Evolutionary conservation across 805 yeast genomes (phyloP), one percentile per base, ranked within the genome.

Genomic region (Wickerhamomyces sydowiorum): DNA sequence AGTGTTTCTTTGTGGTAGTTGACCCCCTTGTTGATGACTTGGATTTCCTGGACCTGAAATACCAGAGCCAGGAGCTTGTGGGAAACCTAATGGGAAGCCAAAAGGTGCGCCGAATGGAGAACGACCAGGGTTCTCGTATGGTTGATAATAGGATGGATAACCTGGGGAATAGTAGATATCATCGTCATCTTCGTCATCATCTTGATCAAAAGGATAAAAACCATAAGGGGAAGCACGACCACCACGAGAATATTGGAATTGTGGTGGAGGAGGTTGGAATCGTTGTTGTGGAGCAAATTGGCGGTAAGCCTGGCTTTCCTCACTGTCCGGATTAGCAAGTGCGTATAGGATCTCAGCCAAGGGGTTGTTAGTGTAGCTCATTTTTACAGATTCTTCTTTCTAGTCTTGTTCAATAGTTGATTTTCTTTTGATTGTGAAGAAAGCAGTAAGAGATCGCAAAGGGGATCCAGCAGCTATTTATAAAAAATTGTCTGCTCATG

Each of bases 121-220:
- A 17, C 20, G 32, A 17, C 20, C 32, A 17, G 15, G 15, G 13
- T 19, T 20, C 30, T 30, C 14, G 36, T 38, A 41, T 10, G 48
- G 43, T 19, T 43, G 17, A 36, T 50, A 50, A 47, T 48, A 47
- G 19, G 42, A 47, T 17, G 48, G 48, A 34, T 49, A 49, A 37
- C 48, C 40, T 24, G 40, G 17, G 3, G 44, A 23, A 38, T 49
- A 41, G 38, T 44, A 48, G 8, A 46, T 46, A 24, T 48, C 54
- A 30, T 48, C 50, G 17, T 48, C 45, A 17, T 50, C 48, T 12
- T 40, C 48, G 17, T 50, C 53, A 27, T 49, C 51, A 10, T 50
- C 51, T 10, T 44, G 46, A 23, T 47, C 48, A n/a, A 3, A 2
- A n/a, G 35, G 35, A 19, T n/a, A 32, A 20, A 32, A 32, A 6